phyloP scores from a whole-genome alignment of 208 protist genomes.

The Leishmania braziliensis region DNA sequence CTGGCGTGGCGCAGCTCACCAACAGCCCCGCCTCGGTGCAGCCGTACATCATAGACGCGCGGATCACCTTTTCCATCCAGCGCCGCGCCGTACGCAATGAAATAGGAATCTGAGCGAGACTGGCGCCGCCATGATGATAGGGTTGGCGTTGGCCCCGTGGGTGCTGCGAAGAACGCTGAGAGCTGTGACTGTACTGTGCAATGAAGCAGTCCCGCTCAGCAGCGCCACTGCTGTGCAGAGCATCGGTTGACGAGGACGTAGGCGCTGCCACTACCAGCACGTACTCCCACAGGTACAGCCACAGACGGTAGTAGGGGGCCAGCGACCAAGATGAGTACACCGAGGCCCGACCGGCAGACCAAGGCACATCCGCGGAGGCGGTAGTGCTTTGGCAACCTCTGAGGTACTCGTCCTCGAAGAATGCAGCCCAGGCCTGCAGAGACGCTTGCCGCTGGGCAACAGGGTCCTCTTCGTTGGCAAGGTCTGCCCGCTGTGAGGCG shows the following conservation, averaged over 20 bases:
- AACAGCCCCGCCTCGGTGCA: slow-evolving; percentile 12
- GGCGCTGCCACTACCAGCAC: slow-evolving; percentile 33
- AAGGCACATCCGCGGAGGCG: not conserved
- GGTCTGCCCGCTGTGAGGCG: not conserved
- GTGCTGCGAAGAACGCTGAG: not conserved
- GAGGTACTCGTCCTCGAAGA: slow-evolving; percentile 23
- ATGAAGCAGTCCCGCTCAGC: not conserved
- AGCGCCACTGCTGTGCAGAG: not conserved
- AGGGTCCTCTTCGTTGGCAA: slow-evolving; percentile 25
- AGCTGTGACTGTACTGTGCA: not conserved
- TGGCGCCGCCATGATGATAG: not conserved
- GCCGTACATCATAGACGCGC: slow-evolving; percentile 5
- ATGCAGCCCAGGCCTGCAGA: slow-evolving; percentile 25
- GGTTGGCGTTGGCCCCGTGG: not conserved
- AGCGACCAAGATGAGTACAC: slow-evolving; percentile 13
- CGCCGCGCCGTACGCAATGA: slow-evolving; percentile 23
- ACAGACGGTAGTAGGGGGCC: slow-evolving; percentile 40
- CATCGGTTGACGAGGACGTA: not conserved
- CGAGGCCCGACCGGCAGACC: not conserved
- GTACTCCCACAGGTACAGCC: slow-evolving; percentile 70
- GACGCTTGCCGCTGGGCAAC: slow-evolving; percentile 11
- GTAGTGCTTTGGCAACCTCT: not conserved
- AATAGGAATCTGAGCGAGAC: slow-evolving; percentile 9
- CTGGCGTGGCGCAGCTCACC: not conserved
- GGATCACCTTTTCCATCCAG: slow-evolving; percentile 25